Evolutionary conservation across 2,329 filamentous ascomycete genomes (phyloP).

Genomic region (Cercospora canescens): DNA sequence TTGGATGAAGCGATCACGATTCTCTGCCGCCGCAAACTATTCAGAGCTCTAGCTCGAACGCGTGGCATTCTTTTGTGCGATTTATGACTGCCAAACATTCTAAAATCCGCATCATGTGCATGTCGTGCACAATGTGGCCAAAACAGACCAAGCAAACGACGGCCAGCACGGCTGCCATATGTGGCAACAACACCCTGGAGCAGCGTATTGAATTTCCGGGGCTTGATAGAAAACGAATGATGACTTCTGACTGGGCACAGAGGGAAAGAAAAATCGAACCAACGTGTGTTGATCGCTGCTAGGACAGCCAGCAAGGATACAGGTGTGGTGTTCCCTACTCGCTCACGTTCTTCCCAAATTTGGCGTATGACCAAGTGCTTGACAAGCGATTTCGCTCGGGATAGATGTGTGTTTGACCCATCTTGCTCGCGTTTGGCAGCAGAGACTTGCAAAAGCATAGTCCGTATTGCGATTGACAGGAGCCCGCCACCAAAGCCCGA

Average conservation of each 20-base stretch:
- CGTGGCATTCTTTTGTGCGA: constrained; percentile 5
- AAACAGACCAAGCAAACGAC: constrained; percentile 46
- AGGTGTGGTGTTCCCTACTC: background rate
- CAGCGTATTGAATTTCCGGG: constrained; percentile 52
- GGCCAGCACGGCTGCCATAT: constrained; percentile 51
- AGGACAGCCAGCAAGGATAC: constrained; percentile 23
- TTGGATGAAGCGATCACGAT: constrained; percentile 10
- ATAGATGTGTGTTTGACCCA: background rate
- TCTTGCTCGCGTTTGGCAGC: background rate
- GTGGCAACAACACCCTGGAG: constrained; percentile 56
- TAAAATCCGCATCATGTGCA: constrained; percentile 4
- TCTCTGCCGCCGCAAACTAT: constrained; percentile 14
- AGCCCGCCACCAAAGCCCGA: constrained; percentile 16
- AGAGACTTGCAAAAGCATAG: constrained; percentile 13
- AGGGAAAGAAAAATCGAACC: constrained; percentile 19
- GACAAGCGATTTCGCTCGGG: constrained; percentile 14
- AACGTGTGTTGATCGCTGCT: constrained; percentile 17
- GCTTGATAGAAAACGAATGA: constrained; percentile 20
- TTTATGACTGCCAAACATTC: background rate
- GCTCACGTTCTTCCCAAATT: background rate
- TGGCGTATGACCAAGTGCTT: background rate
- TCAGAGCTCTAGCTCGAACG: constrained; percentile 2
- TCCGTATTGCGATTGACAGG: constrained; percentile 15
- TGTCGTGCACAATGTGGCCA: constrained; percentile 41
- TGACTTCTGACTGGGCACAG: constrained; percentile 1